Conservation (phyloP, 1,284 basidiomycete species). For the Apiotrichum porosum region DNA sequence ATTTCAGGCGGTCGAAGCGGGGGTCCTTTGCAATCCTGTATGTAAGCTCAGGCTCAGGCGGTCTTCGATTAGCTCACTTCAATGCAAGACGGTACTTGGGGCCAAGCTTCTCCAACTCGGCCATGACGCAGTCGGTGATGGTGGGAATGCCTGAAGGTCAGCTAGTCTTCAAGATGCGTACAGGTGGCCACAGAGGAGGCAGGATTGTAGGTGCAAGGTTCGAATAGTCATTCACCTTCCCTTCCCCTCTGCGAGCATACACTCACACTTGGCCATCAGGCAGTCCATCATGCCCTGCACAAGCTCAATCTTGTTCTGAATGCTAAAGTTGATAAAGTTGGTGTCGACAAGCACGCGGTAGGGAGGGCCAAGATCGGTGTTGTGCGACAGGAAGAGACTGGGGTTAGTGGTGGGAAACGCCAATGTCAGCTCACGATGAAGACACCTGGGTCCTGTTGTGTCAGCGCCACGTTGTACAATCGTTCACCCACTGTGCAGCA, state of each 20-base stretch:
- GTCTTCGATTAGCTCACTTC: constrained; percentile 60
- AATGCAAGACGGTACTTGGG: constrained; percentile 93
- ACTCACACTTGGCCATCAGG: constrained; percentile 94
- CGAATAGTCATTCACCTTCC: neutral
- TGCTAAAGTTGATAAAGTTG: constrained; percentile 98
- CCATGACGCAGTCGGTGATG: constrained; percentile 97
- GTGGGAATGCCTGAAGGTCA: constrained; percentile 78
- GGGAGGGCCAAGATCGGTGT: constrained; percentile 90
- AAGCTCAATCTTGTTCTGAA: constrained; percentile 97
- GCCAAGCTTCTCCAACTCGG: constrained; percentile 94
- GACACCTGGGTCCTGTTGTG: too few relatives aligned
- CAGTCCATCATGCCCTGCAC: constrained; percentile 99
- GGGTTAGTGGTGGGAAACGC: neutral
- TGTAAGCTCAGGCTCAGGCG: neutral
- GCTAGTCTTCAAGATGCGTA: constrained; percentile 9
- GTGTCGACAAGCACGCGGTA: constrained; percentile 98
- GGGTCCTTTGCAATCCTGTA: constrained; percentile 89
- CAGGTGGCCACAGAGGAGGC: neutral
- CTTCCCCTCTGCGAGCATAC: neutral
- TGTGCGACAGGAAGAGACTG: constrained; percentile 92
- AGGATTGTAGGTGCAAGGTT: neutral
- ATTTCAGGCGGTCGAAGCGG: constrained; percentile 87
- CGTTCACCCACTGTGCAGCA: constrained; percentile 1
- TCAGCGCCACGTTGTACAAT: constrained; percentile 6
- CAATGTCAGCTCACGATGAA: neutral